phyloP scores from a whole-genome alignment of 2,329 filamentous ascomycete species.

The Stenocarpella maydis region DNA sequence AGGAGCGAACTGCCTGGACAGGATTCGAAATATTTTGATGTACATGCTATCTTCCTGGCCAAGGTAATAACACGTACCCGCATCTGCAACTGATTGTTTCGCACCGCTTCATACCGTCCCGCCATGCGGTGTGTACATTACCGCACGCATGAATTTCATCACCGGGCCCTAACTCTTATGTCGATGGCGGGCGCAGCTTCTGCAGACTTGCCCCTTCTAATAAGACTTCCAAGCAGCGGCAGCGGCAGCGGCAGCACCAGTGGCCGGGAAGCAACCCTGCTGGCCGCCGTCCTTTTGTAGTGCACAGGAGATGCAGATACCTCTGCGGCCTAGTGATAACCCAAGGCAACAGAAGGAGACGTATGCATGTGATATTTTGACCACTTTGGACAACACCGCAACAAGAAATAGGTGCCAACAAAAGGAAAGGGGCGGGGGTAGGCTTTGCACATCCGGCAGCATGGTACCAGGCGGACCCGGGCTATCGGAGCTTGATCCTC shows the following conservation, averaged over 20 bases:
- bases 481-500: not conserved
- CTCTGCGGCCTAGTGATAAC: conserved; percentile 14
- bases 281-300: not conserved
- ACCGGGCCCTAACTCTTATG: not conserved
- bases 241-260: not conserved
- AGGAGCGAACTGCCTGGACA: not conserved
- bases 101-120: conserved; percentile 6
- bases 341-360: not conserved
- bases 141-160: conserved; percentile 26
- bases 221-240: not conserved
- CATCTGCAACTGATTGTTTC: conserved; percentile 7
- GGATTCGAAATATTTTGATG: not conserved
- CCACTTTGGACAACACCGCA: not conserved
- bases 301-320: not conserved
- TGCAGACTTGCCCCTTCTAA: not conserved
- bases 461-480: not conserved
- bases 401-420: not conserved
- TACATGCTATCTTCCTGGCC: not conserved
- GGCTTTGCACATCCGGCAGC: not conserved
- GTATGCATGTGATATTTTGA: not conserved
- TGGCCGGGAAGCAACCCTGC: not conserved
- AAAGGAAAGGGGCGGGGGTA: not conserved
- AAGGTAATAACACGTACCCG: not conserved
- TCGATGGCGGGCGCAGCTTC: not conserved
- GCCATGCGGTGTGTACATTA: conserved; percentile 3